Evolutionary conservation across 306 rosid species (phyloP).

Genomic region (Comarum palustre): DNA sequence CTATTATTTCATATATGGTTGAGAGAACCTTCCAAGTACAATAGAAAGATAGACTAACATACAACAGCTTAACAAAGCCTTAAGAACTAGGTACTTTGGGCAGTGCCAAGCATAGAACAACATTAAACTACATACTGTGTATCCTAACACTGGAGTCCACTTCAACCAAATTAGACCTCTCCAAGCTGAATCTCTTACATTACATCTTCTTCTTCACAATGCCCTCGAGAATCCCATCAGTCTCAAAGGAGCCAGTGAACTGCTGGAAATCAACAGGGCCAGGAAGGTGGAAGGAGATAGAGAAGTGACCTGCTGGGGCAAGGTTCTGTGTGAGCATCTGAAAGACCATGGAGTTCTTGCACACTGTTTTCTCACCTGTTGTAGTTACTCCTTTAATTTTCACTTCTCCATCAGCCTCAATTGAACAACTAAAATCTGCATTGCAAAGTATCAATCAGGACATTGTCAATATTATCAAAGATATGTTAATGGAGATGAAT

Average conservation of each 20-base stretch:
- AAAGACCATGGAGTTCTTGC: constrained; percentile 65
- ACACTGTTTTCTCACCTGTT: constrained; percentile 65
- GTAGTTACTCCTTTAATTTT: constrained; percentile 54
- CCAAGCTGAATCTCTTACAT: not conserved
- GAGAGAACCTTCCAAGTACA: not conserved
- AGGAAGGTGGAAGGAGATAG: constrained; percentile 67
- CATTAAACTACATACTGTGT: constrained; percentile 4
- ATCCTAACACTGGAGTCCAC: constrained; percentile 7
- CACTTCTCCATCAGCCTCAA: constrained; percentile 58
- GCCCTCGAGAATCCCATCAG: constrained; percentile 79
- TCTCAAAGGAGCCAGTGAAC: constrained; percentile 62
- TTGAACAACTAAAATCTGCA: constrained; percentile 74
- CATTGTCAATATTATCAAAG: not conserved
- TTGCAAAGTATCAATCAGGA: constrained; percentile 21
- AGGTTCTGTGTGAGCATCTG: constrained; percentile 74
- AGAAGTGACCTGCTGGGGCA: constrained; percentile 72
- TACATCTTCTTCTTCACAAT: constrained; percentile 59
- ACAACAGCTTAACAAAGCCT: constrained; percentile 4
- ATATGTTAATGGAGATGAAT: not conserved
- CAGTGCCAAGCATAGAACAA: not conserved
- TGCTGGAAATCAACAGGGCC: constrained; percentile 71
- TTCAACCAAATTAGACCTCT: constrained; percentile 5
- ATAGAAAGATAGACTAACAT: not conserved
- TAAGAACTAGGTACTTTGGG: not conserved
- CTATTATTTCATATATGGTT: not conserved